These are phyloP conservation scores for Paecilomyces formosus DNA, from an alignment of 2,329 filamentous ascomycete genomes.

Conservation along the genomic window DNA sequence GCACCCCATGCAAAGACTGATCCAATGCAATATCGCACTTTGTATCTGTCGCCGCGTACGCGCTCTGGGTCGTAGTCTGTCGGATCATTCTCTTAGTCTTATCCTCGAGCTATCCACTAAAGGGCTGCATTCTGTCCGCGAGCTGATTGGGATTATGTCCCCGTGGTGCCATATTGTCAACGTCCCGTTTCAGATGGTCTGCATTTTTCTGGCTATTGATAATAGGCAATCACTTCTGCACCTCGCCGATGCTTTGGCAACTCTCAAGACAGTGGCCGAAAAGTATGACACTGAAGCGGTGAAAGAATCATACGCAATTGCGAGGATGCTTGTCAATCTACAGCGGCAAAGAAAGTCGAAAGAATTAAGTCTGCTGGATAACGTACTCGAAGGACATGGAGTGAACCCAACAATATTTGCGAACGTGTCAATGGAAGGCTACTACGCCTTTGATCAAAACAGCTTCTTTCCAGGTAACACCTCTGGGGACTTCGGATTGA, in stretches of 20 bases:
- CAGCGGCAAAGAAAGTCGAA: neutral
- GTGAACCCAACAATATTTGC: neutral
- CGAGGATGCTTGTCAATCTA: neutral
- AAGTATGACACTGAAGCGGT: neutral
- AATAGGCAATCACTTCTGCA: neutral
- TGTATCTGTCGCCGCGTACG: neutral
- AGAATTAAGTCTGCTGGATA: neutral
- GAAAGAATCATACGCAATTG: neutral
- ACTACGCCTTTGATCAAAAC: neutral
- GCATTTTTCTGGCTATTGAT: neutral
- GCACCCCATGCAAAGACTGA: conserved; percentile 2
- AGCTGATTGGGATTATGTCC: neutral
- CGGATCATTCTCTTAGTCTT: neutral
- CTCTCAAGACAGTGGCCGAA: neutral
- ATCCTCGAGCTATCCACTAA: neutral
- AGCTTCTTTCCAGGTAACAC: neutral
- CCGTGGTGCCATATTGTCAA: conserved; percentile 14
- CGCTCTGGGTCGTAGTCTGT: neutral
- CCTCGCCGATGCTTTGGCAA: neutral
- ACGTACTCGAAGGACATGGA: neutral
- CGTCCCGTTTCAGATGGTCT: conserved; percentile 11
- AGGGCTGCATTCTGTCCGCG: neutral
- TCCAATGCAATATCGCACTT: neutral
- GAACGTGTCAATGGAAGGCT: neutral
- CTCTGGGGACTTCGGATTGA: neutral